Evolutionary conservation across 1,139 yeast species (phyloP).

Genomic region (Geotrichum reessii): DNA sequence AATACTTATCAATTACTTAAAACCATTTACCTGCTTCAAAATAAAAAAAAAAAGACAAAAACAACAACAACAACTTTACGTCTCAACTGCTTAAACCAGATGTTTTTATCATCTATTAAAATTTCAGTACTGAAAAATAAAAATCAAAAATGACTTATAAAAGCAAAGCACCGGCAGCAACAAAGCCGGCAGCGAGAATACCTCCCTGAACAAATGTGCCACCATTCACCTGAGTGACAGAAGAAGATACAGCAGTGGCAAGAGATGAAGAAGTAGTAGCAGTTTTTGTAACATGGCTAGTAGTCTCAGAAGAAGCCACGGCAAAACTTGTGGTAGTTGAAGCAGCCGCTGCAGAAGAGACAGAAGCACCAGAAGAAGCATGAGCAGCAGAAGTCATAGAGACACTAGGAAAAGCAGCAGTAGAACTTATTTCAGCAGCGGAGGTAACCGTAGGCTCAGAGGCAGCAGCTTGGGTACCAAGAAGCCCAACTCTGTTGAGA

Average conservation of each 20-base stretch:
- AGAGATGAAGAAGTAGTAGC: neutral
- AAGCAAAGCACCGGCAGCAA: conserved; percentile 17
- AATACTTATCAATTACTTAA: no score
- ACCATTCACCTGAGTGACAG: conserved; percentile 14
- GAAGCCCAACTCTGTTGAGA: conserved; percentile 10
- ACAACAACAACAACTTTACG: no score
- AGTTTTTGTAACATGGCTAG: neutral
- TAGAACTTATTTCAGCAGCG: conserved; percentile 1
- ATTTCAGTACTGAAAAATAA: no score
- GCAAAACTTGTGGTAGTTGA: no score
- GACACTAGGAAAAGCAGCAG: conserved; percentile 2
- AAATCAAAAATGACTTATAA: no score
- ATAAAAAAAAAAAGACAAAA: no score
- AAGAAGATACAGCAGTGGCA: neutral
- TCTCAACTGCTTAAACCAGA: no score
- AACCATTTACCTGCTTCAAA: no score
- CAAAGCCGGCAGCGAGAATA: conserved; percentile 10
- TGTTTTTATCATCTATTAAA: no score
- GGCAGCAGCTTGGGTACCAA: conserved; percentile 8
- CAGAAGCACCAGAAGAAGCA: neutral
- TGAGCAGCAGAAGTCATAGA: conserved; percentile 3
- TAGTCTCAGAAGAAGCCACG: no score
- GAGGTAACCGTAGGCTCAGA: conserved; percentile 6
- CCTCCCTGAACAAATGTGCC: conserved; percentile 8
- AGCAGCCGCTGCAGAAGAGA: neutral